A percentile compares a stretch with the other conserved stretches of the same genome.
phyloP scores from a whole-genome alignment of 148 eudicot species.

The Rhododendron ovatum region DNA sequence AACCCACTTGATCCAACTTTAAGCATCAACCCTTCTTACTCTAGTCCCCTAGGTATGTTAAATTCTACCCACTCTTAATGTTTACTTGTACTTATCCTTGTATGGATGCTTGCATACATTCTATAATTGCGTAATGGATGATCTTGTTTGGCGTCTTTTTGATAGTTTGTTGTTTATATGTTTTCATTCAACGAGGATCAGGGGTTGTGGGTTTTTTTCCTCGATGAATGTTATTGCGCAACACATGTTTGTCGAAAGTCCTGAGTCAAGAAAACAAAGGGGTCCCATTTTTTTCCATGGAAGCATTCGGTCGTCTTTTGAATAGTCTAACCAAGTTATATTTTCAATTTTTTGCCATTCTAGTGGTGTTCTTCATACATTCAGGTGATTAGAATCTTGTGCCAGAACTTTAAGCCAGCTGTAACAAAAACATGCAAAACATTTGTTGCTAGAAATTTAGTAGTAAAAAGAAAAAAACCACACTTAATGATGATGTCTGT shows the following conservation, averaged over 20 bases:
- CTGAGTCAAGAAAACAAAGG: not conserved
- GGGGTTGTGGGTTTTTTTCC: not conserved
- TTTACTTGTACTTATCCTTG: not conserved
- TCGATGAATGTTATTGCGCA: not conserved
- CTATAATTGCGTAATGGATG: not conserved
- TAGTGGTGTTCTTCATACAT: not conserved
- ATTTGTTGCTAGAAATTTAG: not conserved
- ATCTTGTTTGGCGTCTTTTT: not conserved
- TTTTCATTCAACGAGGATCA: not conserved
- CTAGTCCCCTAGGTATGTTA: constrained; percentile 21
- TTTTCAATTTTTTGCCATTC: not conserved
- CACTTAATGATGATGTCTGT: not conserved
- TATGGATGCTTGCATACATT: not conserved
- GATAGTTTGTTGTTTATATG: too few relatives aligned
- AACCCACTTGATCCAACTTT: constrained; percentile 4
- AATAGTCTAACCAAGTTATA: not conserved
- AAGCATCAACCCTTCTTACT: constrained; percentile 14
- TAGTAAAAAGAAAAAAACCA: not conserved
- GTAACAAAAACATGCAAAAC: not conserved
- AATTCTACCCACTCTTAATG: constrained; percentile 1
- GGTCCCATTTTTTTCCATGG: not conserved
- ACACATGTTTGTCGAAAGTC: not conserved
- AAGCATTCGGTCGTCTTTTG: not conserved
- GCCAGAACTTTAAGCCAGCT: not conserved
- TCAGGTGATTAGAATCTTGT: not conserved